Evolutionary conservation across 108 stramenopile genomes (phyloP).

Genomic region (Cyclotella choctawhatcheeana): DNA sequence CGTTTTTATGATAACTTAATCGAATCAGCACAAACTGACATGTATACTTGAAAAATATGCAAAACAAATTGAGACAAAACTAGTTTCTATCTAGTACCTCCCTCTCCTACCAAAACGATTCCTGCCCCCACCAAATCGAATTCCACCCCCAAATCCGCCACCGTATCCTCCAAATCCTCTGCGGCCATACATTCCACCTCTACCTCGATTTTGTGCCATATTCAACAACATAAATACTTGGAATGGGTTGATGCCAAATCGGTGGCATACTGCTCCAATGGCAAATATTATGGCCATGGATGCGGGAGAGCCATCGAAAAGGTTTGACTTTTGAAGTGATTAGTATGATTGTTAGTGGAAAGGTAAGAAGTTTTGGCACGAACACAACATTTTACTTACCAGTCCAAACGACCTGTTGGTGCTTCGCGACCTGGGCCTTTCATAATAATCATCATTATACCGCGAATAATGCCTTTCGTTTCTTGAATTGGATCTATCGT

Average conservation of each 20-base stretch:
- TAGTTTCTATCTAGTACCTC: too few species aligned
- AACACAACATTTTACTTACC: too few species aligned
- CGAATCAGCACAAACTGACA: too few species aligned
- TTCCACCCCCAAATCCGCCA: slow-evolving; percentile 33
- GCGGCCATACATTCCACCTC: slow-evolving; percentile 34
- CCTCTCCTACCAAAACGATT: too few species aligned
- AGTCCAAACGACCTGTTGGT: slow-evolving; percentile 1
- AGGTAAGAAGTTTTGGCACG: neutral
- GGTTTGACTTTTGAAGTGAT: too few species aligned
- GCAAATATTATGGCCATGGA: slow-evolving; percentile 54
- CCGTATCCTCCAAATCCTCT: slow-evolving; percentile 48
- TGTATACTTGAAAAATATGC: too few species aligned
- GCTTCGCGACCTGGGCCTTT: neutral
- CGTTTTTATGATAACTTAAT: too few species aligned
- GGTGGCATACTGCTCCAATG: slow-evolving; percentile 54
- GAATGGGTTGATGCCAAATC: slow-evolving; percentile 73
- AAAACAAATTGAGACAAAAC: too few species aligned
- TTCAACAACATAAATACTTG: slow-evolving; percentile 67
- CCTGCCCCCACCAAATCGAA: slow-evolving; percentile 36
- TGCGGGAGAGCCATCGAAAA: slow-evolving; percentile 60
- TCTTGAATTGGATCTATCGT: too few species aligned
- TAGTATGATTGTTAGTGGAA: too few species aligned
- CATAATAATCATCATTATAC: slow-evolving; percentile 6
- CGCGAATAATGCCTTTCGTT: too few species aligned
- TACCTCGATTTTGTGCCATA: slow-evolving; percentile 46